Base-by-base conservation (phyloP, 768 basidiomycete genomes). In the Ramaria rubella region DNA sequence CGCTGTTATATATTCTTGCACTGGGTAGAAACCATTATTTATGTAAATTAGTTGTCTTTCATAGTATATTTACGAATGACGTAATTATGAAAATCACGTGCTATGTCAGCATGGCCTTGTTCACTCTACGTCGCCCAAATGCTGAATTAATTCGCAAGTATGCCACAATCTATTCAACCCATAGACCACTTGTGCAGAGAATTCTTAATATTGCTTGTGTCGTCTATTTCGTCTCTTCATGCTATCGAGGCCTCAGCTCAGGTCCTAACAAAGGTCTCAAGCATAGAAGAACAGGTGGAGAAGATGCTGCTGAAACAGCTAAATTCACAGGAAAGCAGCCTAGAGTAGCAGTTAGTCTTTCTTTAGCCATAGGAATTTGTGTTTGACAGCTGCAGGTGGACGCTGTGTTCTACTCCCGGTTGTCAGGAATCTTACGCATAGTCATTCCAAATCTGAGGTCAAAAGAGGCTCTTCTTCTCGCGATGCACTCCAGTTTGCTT, bases 401-500 rank as follows among this genome's bases (percentile, higher is more conserved):
- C 69, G 88, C 88, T 1, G 68, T 90, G 19, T 98, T 98, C 73
- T 94, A 93, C 65, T 78, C 83, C 59, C 82, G 92, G 8, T 78
- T 99, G 19, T 77, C 80, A 23, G 71, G 72, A 29, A 85, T 99
- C 49, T 75, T 96, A 34, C 78, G 82, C 19, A 96, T 98, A 49
- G 88, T 94, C 21, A 91, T 97, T 55, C 95, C 94, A 3, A 78
- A 86, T 42, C 69, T 91, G 55, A 81, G 81, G 42, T 91, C 89
- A 7, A 90, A 92, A 62, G 94, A 97, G 69, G 91, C 93, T 0
- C 71, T 89, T 52, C 80, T 98, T 49, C 78, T 99, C 15, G 72
- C 84, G 44, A 87, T 91, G 78, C 94, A 98, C 70, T 90, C 93
- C 14, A 83, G 85, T 64, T 77, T 99, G 57, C 80, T 99, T 53